phyloP scores from a whole-genome alignment of 1,284 basidiomycete species.

The Filobasidium uniguttulatum region DNA sequence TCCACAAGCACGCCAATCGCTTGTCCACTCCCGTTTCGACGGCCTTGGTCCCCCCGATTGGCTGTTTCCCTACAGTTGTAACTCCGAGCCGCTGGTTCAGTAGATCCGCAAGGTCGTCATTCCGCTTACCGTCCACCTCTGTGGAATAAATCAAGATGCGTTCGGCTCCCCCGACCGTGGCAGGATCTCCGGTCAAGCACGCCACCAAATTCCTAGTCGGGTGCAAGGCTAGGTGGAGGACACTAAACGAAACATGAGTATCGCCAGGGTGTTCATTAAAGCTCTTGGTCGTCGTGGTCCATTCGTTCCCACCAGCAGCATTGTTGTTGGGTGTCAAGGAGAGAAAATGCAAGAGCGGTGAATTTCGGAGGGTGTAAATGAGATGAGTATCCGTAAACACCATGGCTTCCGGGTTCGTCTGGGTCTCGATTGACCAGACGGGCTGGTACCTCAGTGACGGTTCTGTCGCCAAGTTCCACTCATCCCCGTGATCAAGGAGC shows the following conservation, averaged over 20 bases:
- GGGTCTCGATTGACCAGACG: constrained; percentile 20
- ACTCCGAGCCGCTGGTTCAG: not conserved
- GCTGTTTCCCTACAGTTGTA: not conserved
- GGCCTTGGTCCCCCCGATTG: not conserved
- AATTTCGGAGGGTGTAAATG: constrained; percentile 16
- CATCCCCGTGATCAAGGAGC: constrained; percentile 25
- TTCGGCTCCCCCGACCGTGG: not conserved
- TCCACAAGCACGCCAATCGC: constrained; percentile 31
- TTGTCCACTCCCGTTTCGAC: constrained; percentile 17
- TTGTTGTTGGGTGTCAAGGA: no score
- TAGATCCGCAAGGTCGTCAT: constrained; percentile 7
- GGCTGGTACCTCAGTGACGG: constrained; percentile 25
- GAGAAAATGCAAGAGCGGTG: constrained; percentile 5
- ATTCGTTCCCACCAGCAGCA: constrained; percentile 4
- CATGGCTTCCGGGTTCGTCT: constrained; percentile 33
- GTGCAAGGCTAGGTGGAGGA: constrained; percentile 44
- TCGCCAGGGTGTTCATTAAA: constrained; percentile 35
- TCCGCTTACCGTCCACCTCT: constrained; percentile 1
- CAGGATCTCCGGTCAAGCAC: constrained; percentile 17
- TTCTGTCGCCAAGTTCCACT: constrained; percentile 24
- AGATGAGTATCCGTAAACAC: constrained; percentile 26
- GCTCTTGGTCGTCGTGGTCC: constrained; percentile 18
- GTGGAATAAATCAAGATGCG: not conserved
- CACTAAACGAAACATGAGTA: constrained; percentile 43
- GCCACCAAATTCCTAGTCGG: constrained; percentile 18